phyloP scores from a whole-genome alignment of 768 basidiomycete genomes.

The Serendipita indica region DNA sequence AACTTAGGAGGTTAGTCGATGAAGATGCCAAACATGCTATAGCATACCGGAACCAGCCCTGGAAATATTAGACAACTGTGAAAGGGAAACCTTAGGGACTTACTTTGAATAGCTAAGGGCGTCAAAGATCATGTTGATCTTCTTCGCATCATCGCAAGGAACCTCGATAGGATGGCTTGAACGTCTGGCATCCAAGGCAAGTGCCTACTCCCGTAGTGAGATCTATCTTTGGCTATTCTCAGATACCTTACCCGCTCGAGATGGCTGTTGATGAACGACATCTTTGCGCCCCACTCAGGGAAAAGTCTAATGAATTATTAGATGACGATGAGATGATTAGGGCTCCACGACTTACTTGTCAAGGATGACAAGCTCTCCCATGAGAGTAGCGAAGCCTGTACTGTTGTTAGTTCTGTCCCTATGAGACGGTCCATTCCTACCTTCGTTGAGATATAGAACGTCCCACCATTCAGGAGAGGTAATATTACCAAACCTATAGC shows the following conservation, averaged over 20 bases:
- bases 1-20: slow-evolving; percentile 28
- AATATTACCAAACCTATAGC: slow-evolving; percentile 77
- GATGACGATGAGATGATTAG: not conserved
- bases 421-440: slow-evolving; percentile 20
- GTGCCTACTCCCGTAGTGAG: slow-evolving; percentile 30
- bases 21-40: not conserved
- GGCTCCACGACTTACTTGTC: slow-evolving; percentile 33
- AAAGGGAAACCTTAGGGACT: slow-evolving; percentile 64
- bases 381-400: slow-evolving; percentile 65
- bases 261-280: slow-evolving; percentile 66
- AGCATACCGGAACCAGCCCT: slow-evolving; percentile 60
- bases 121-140: slow-evolving; percentile 50
- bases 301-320: slow-evolving; percentile 34
- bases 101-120: slow-evolving; percentile 1
- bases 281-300: slow-evolving; percentile 77
- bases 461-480: slow-evolving; percentile 93
- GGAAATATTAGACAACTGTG: slow-evolving; percentile 53
- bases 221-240: not conserved
- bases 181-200: slow-evolving; percentile 66
- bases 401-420: slow-evolving; percentile 15
- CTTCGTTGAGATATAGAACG: slow-evolving; percentile 69
- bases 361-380: slow-evolving; percentile 78
- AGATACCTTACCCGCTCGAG: slow-evolving; percentile 31
- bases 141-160: slow-evolving; percentile 70
- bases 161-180: slow-evolving; percentile 92